phyloP scores from a whole-genome alignment of 495 filamentous ascomycete genomes.

The Neurospora sp. region DNA sequence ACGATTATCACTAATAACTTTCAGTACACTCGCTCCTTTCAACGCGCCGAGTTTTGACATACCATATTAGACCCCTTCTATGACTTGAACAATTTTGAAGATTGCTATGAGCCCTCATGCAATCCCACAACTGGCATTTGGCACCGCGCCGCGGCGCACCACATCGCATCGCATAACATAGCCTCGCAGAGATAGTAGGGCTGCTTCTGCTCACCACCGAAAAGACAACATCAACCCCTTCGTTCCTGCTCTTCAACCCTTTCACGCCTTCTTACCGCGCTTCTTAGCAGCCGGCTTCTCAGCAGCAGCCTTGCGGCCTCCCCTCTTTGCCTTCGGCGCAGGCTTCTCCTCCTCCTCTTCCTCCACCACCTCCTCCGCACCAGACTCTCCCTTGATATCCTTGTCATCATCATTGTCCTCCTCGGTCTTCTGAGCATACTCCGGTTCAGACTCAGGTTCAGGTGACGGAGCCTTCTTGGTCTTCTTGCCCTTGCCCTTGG shows the following conservation, averaged over 20 bases:
- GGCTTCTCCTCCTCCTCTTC: constrained; percentile 3
- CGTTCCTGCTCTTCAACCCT: neutral
- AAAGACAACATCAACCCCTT: neutral
- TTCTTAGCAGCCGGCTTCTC: constrained; percentile 9
- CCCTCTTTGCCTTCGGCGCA: constrained; percentile 15
- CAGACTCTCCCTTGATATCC: neutral
- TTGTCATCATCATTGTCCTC: constrained; percentile 5
- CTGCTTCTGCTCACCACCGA: neutral
- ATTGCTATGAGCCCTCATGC: neutral
- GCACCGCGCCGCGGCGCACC: neutral
- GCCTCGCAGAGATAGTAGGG: too few relatives aligned
- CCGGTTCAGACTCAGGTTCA: constrained; percentile 10
- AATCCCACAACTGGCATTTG: neutral
- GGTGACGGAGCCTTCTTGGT: constrained; percentile 7
- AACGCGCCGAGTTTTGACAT: too few relatives aligned
- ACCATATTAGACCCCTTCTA: too few relatives aligned
- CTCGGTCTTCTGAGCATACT: constrained; percentile 11
- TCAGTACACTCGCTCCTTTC: too few relatives aligned
- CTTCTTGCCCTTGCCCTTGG: constrained; percentile 7
- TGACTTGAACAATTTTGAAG: too few relatives aligned
- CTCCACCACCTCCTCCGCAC: constrained; percentile 1
- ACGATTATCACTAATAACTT: too few relatives aligned
- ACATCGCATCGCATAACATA: neutral
- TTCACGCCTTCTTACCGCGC: constrained; percentile 12
- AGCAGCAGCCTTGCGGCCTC: constrained; percentile 17